Evolutionary conservation across 2,329 filamentous ascomycete species (phyloP), one percentile per base, ranked within the genome.

Genomic region (Incumbomyces lentus): DNA sequence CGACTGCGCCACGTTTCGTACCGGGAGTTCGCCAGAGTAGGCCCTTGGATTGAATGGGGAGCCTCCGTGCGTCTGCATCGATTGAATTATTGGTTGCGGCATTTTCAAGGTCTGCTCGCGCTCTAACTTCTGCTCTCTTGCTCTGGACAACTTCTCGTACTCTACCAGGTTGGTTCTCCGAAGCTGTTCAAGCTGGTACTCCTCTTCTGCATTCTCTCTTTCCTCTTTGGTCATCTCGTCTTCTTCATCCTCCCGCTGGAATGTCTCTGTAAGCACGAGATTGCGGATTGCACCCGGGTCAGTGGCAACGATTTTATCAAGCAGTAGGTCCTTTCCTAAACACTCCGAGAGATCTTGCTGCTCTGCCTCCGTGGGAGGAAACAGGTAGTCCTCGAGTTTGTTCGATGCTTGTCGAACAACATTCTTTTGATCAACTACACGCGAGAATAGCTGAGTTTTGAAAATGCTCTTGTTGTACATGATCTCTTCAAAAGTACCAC

Each of bases 341-440:
- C 76, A 77, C 8, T 67, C 63, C 0, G 62, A 59, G 1, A 85
- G 59, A 40, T 80, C 71, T 36, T 76, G 58, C 40, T 75, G 70
- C 5, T 62, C 49, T 1, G 79, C 68, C 0, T 73, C 59, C 44
- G 68, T 71, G 0, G 84, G 78, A 34, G 70, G 65, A 31, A 74
- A 75, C n/a, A 87, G 68, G 55, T 81, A 79, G 1, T 79, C 71
- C 1, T 63, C 61, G 1, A 63, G 59, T 1, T 72, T 69, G 43
- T 74, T 76, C 16, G 73, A 71, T 0, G 84, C 80, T 62, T 73
- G 78, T 6, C 83, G 78, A n/a, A 79, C 65, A 0, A 82, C 80
- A 41, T 86, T 86, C 64, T 84, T 86, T 60, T 86, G 81, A 64
- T 95, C 89, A 3, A 95, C 82, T 1, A 94, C 84, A 12, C 86